Base-by-base conservation (phyloP, 2,329 filamentous ascomycete genomes). In the Aspergillus felis region DNA sequence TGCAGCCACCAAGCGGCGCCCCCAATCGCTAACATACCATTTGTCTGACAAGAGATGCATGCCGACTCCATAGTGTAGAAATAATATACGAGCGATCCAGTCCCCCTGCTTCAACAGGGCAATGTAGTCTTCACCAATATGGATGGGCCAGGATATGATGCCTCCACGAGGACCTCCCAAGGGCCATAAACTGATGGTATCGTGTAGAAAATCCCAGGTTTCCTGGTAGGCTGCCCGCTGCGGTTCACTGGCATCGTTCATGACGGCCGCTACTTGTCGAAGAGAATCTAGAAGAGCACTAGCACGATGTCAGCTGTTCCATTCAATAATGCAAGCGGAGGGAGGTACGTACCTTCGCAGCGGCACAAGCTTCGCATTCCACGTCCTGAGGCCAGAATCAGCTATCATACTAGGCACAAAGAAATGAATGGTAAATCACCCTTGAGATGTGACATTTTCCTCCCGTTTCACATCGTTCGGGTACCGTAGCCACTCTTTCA, bases 11-110 rank as follows among this genome's bases (percentile, higher is more conserved):
- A 71, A 57, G 38, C 68, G 68, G 12, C 68, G 64, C 9, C 70
- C 69, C 64, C 65, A 69, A 22, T 69, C 67, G n/a, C 64, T 63
- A 10, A 72, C 69, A 54, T 69, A 73, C 70, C 70, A 73, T 29
- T 68, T 66, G 56, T 71, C 62, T 1, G 65, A 69, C 32, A 71
- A 49, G n/a, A 73, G 64, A 50, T 69, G 68, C 66, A 73, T 67
- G 0, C 63, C 64, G 3, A 70, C 63, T 2, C 68, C 66, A 54
- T 69, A 70, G 55, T 72, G 65, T 24, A 73, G 52, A 32, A 71
- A 71, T 14, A 73, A 5, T 20, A 72, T 62, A 1, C 68, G 66
- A 10, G 68, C 68, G 41, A 66, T 49, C 70, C 70, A 72, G 53
- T 73, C 68, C 2, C 68, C 70, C 9, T 64, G 55, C 51, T 70